These are phyloP conservation scores for Syzygium jambos DNA, from an alignment of 345 rosid species.

Conservation along the genomic window DNA sequence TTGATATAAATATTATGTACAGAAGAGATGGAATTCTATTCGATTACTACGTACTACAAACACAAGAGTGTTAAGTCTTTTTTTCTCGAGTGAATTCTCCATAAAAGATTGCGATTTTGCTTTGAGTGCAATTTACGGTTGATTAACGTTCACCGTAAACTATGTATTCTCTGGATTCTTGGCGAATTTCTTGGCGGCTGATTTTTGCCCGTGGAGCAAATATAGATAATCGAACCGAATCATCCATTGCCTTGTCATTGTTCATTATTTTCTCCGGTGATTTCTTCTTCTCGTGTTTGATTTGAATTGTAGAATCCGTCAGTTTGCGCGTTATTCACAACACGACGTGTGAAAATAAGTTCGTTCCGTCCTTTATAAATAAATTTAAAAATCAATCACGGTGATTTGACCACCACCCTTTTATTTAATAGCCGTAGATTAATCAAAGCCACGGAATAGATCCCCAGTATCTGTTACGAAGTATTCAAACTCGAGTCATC, in stretches of 20 bases:
- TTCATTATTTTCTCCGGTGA: neutral
- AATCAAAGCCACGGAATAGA: neutral
- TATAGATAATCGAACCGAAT: rapidly evolving
- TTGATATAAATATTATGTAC: neutral
- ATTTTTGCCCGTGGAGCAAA: neutral
- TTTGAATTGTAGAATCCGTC: neutral
- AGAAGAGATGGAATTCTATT: neutral
- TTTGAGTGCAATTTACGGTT: neutral
- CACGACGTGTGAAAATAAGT: neutral
- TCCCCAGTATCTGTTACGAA: neutral
- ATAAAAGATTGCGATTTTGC: neutral
- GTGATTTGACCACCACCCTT: neutral
- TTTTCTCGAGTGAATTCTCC: neutral
- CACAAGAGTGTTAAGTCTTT: neutral
- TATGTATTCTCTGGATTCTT: neutral
- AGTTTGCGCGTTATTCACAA: neutral
- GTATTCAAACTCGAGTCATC: neutral
- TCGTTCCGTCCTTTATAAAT: neutral
- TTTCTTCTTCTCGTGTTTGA: neutral
- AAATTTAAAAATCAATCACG: neutral
- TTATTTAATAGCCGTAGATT: neutral
- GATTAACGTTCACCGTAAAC: neutral
- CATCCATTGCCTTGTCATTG: rapidly evolving
- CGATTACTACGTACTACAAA: neutral
- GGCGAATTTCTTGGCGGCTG: neutral